Base-by-base conservation (phyloP, 1,139 yeast genomes). In the Candida frijolesensis region DNA sequence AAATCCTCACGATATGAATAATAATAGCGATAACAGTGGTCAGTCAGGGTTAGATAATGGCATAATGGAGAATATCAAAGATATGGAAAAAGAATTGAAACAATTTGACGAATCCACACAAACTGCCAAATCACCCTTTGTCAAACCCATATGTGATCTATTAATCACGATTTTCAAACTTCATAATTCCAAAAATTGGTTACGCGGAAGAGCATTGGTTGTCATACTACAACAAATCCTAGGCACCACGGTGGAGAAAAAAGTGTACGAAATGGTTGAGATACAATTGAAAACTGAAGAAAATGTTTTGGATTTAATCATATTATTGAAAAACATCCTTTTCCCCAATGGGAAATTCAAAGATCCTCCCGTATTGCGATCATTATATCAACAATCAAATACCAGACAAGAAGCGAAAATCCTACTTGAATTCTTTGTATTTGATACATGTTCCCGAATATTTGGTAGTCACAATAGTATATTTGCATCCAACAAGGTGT, bases 181-280 rank as follows among this genome's bases (percentile, higher is more conserved):
- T 27, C 83, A 85, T 50, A 79, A 78, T 41, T 76, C 88, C 1
- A 84, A 82, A 49, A 79, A 82, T 46, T 90, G 97, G 96, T 68
- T 91, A 1, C 72, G 96, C 49, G 97, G 97, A 0, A 74, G 92
- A 46, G 97, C 97, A 0, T 75, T 90, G 4, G 78, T 91, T 39
- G 84, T 90, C 2, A 83, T 92, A 3, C 72, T 91, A 42, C 97
- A 91, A 64, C 97, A 90, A 65, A 66, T 92, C 1, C 78, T 92
- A 48, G 97, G 97, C 0, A 89, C 96, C 2, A 87, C 97, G 0
- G 85, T 91, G 51, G 97, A 92, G 62, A 84, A 83, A 61, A 85
- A 85, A 54, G 78, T 86, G 8, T 57, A 76, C 76, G 65, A 76
- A 59, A 59, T 72, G 62, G 53, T 64, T 64, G 51, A 78, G 7